Evolutionary conservation across 164 flowering plant species (phyloP).

Genomic region (Annona cherimola): DNA sequence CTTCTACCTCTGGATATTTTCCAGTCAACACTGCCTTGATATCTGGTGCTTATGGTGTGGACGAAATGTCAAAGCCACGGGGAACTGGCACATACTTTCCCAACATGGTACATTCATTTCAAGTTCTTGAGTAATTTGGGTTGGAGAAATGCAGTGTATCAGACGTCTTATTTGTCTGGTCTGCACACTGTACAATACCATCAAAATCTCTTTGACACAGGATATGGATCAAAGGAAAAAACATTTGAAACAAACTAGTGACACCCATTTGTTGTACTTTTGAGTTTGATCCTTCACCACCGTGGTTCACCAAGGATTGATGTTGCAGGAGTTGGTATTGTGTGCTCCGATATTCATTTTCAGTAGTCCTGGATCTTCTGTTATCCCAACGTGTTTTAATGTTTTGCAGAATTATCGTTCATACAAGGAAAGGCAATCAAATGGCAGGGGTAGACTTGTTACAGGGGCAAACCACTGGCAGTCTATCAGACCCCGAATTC

Average conservation of each 20-base stretch:
- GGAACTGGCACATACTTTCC: constrained; percentile 88
- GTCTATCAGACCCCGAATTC: constrained; percentile 33
- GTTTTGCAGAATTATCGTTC: constrained; percentile 53
- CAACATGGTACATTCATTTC: constrained; percentile 44
- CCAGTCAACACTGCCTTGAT: constrained; percentile 18
- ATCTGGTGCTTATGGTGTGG: constrained; percentile 37
- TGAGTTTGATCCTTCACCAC: background rate
- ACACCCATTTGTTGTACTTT: background rate
- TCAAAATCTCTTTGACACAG: background rate
- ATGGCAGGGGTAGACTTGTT: constrained; percentile 42
- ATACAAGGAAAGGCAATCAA: constrained; percentile 17
- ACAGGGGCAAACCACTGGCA: constrained; percentile 12
- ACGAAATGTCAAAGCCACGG: constrained; percentile 58
- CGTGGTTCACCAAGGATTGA: too few relatives aligned
- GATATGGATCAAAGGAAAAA: background rate
- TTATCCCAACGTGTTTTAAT: constrained; percentile 8
- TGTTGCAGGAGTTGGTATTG: too few relatives aligned
- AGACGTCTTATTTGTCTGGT: background rate
- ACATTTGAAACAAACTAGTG: too few relatives aligned
- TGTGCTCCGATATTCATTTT: too few relatives aligned
- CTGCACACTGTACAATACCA: background rate
- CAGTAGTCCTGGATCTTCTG: too few relatives aligned
- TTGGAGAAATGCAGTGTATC: background rate
- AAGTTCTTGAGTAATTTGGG: background rate
- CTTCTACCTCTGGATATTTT: constrained; percentile 14